These are phyloP conservation scores for Purpureocillium takamizusanense DNA, from an alignment of 2,329 filamentous ascomycete species.

Conservation along the genomic window DNA sequence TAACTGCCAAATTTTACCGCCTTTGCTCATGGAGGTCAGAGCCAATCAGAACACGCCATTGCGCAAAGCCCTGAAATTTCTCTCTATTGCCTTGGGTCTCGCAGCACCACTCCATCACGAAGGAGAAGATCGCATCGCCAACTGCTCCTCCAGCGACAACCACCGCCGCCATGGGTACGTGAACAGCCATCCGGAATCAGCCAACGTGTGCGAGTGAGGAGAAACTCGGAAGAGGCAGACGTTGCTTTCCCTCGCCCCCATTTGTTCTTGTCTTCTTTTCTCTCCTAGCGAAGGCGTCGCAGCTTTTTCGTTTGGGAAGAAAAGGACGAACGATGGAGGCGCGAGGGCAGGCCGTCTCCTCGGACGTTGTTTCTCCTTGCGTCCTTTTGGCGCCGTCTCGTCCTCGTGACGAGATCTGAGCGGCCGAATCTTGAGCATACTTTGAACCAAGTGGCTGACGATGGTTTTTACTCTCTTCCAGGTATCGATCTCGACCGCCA, in stretches of 20 bases:
- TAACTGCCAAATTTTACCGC: constrained; percentile 39
- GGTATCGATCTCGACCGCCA: constrained; percentile 65
- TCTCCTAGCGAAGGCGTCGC: no score
- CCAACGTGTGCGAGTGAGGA: constrained; percentile 44
- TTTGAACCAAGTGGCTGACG: constrained; percentile 53
- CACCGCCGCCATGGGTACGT: constrained; percentile 55
- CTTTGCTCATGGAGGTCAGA: constrained; percentile 5
- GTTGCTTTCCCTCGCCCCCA: background rate
- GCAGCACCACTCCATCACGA: constrained; percentile 23
- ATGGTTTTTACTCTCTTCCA: constrained; percentile 35
- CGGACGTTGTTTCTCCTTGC: background rate
- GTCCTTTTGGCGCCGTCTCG: constrained; percentile 8
- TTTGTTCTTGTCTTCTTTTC: background rate
- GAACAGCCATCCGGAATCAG: constrained; percentile 25
- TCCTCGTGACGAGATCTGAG: constrained; percentile 10
- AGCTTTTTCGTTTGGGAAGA: no score
- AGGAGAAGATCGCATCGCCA: constrained; percentile 26
- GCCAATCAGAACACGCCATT: constrained; percentile 9
- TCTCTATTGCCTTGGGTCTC: constrained; percentile 11
- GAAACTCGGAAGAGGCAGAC: constrained; percentile 1
- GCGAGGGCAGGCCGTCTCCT: no score
- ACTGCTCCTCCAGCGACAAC: constrained; percentile 27
- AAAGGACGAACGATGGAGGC: no score
- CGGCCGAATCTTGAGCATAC: constrained; percentile 49
- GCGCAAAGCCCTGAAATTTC: constrained; percentile 19